phyloP scores from a whole-genome alignment of 805 yeast genomes.

The Lipomyces mesembrius region DNA sequence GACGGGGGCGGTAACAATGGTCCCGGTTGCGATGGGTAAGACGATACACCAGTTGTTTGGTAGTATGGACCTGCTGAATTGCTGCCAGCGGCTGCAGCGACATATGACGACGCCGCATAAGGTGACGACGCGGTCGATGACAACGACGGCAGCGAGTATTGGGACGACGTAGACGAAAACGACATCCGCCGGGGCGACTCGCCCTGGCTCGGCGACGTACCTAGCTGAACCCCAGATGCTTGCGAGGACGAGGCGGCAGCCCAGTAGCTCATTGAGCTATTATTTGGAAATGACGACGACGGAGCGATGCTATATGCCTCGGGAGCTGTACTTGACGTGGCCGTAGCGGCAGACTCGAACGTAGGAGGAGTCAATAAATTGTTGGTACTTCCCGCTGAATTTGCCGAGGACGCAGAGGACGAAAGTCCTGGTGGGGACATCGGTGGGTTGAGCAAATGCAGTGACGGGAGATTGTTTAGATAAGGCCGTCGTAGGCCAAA shows the following conservation, averaged over 20 bases:
- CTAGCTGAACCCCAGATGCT: slow-evolving; percentile 7
- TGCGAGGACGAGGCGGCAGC: slow-evolving; percentile 33
- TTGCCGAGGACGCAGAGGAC: slow-evolving; percentile 16
- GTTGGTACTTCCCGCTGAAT: slow-evolving; percentile 10
- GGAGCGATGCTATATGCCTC: slow-evolving; percentile 1
- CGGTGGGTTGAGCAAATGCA: slow-evolving; percentile 24
- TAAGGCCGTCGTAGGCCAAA: slow-evolving; percentile 16
- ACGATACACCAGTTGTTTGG: neutral
- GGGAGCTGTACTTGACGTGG: slow-evolving; percentile 12
- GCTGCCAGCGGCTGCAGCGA: slow-evolving; percentile 10
- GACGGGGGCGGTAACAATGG: slow-evolving; percentile 28
- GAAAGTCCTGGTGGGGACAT: slow-evolving; percentile 12
- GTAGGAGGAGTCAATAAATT: slow-evolving; percentile 21
- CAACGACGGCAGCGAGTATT: slow-evolving; percentile 33
- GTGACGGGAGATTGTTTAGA: slow-evolving; percentile 30
- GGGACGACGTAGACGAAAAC: slow-evolving; percentile 26
- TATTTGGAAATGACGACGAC: slow-evolving; percentile 25
- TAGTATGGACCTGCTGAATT: neutral
- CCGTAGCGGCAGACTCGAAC: slow-evolving; percentile 12
- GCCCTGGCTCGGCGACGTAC: slow-evolving; percentile 17
- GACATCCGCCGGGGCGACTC: slow-evolving; percentile 23
- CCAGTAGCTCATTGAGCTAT: slow-evolving; percentile 24
- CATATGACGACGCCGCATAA: neutral
- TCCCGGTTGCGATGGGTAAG: slow-evolving; percentile 16
- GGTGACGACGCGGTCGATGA: slow-evolving; percentile 28